These are phyloP conservation scores for Plasmodium berghei DNA, from an alignment of 169 alveolate species.

Conservation along the genomic window DNA sequence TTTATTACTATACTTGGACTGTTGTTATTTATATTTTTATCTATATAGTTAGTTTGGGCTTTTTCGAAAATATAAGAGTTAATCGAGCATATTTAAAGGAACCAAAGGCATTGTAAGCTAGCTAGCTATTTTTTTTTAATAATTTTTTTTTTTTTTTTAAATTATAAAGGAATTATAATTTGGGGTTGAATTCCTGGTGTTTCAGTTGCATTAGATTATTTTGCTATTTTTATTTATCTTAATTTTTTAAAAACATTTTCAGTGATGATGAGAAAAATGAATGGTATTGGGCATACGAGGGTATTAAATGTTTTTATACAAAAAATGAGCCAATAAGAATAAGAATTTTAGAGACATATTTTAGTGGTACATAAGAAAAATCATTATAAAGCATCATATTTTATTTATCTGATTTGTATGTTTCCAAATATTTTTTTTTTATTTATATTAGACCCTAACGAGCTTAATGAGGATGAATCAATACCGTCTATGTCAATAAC, in stretches of 20 bases:
- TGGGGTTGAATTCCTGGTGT: no score
- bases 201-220: neutral
- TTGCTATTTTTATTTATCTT: neutral
- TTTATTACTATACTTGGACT: no score
- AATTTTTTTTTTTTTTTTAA: conserved; percentile 3
- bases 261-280: conserved; percentile 61
- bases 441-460: conserved; percentile 47
- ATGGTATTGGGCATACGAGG: conserved; percentile 68
- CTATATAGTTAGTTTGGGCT: conserved; percentile 47
- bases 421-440: conserved; percentile 8
- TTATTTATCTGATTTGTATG: neutral
- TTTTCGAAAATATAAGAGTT: conserved; percentile 60
- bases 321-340: conserved; percentile 52
- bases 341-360: conserved; percentile 56
- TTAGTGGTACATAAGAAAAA: conserved; percentile 38
- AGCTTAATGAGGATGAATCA: conserved; percentile 34
- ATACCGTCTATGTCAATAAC: conserved; percentile 73
- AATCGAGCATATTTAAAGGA: conserved; percentile 55
- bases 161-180: no score
- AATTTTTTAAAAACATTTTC: neutral
- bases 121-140: neutral
- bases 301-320: conserved; percentile 59
- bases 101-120: conserved; percentile 60
- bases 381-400: neutral
- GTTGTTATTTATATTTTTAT: neutral